Evolutionary conservation across 1,284 basidiomycete genomes (phyloP), one percentile per base, ranked within the genome.

Genomic region (Garcileccinum viscosum): DNA sequence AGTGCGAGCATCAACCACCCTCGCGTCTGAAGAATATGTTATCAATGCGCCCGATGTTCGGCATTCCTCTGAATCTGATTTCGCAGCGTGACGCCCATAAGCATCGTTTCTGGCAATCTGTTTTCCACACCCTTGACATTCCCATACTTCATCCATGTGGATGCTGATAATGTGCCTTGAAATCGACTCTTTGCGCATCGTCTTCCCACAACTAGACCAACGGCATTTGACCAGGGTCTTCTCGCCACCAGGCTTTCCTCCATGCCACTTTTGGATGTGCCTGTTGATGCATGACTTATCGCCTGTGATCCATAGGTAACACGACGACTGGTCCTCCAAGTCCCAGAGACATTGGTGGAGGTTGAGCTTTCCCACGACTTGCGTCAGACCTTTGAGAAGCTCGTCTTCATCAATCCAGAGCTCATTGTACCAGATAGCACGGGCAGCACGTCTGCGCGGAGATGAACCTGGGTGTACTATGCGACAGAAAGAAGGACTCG

Each of bases 231-330:
- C 42, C 30, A 47, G 27, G 17, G 17, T 15, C 42, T 76, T 76
- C 14, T 73, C 74, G 5, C 56, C 67, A 12, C 67, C 72, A 12
- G 73, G 66, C 37, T 58, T 35, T 4, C 61, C 64, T 17, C 71
- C 61, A 9, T 75, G 75, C 74, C 73, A 77, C 58, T 40, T 74
- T 35, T 69, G 75, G 35, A 72, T 71, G 32, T 76, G 75, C 1
- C 2, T 3, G 1, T 65, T 73, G 38, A 76, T 73, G 12, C 15
- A 63, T 8, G 75, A 69, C 64, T 69, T 76, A 69, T 75, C 67
- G 5, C 67, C 71, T 56, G 19, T 71, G 27, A 74, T 67, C 73
- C 71, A 76, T 11, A 76, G 63, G 53, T 35, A 15, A 60, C 73
- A 74, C 2, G 64, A 67, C 0, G 64, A 66, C 2, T 5, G 47